These are phyloP conservation scores for Fraxinus baroniana DNA, from an alignment of 305 asterid genomes.

Conservation along the genomic window DNA sequence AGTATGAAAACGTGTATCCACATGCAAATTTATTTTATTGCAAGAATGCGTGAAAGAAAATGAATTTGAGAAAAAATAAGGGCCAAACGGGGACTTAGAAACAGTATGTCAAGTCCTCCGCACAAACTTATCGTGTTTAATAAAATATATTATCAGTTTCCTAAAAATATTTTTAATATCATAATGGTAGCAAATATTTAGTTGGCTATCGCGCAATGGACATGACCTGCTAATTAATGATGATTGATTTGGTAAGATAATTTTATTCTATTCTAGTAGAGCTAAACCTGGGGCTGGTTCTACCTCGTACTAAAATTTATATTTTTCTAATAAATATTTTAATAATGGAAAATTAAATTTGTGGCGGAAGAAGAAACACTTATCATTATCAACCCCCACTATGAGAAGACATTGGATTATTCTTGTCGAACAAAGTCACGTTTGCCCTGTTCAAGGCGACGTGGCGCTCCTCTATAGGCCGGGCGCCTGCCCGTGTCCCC, in stretches of 20 bases:
- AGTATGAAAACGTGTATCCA: not conserved
- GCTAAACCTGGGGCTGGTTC: not conserved
- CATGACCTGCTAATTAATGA: not conserved
- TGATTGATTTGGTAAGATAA: not conserved
- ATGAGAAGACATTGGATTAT: too few relatives aligned
- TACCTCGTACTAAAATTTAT: not conserved
- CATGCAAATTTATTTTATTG: too few relatives aligned
- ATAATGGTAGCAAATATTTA: not conserved
- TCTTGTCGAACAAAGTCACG: too few relatives aligned
- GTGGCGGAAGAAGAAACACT: not conserved
- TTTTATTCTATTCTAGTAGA: not conserved
- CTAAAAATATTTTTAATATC: not conserved
- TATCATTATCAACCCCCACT: not conserved
- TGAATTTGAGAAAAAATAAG: not conserved
- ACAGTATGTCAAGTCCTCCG: not conserved
- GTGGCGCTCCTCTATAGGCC: too few relatives aligned
- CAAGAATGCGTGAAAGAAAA: too few relatives aligned
- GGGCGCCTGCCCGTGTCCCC: too few relatives aligned
- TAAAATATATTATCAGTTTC: not conserved
- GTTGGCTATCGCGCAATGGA: not conserved
- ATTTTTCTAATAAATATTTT: not conserved
- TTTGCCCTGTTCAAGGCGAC: too few relatives aligned
- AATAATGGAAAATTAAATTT: not conserved
- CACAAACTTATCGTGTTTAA: not conserved
- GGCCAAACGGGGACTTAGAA: not conserved